These are phyloP conservation scores for Myotisia sp. DNA, from an alignment of 2,329 filamentous ascomycete species.

Conservation along the genomic window DNA sequence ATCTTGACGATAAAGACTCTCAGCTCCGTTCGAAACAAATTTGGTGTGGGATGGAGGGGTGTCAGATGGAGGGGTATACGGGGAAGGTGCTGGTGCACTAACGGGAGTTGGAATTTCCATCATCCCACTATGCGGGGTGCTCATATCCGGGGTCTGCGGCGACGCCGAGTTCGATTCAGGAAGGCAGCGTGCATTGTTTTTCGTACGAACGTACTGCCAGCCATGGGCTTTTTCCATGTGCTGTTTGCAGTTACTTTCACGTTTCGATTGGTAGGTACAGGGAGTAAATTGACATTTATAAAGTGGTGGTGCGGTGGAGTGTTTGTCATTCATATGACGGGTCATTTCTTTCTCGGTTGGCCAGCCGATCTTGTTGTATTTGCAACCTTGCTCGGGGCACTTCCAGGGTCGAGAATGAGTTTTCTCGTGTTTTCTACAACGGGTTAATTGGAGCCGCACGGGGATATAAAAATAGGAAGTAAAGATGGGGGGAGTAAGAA, in stretches of 20 bases:
- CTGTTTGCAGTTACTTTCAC: slow-evolving; percentile 93
- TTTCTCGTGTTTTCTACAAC: slow-evolving; percentile 73
- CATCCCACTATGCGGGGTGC: slow-evolving; percentile 46
- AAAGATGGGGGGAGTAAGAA: background rate
- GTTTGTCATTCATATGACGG: slow-evolving; percentile 91
- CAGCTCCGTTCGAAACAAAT: too few species aligned
- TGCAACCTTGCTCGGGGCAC: slow-evolving; percentile 68
- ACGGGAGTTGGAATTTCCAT: slow-evolving; percentile 40
- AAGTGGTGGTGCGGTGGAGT: slow-evolving; percentile 63
- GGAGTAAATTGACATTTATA: slow-evolving; percentile 70
- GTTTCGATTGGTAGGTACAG: slow-evolving; percentile 89
- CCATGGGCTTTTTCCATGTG: slow-evolving; percentile 96
- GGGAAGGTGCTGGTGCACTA: slow-evolving; percentile 19
- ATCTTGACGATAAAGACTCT: too few species aligned
- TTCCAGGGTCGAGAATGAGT: slow-evolving; percentile 96
- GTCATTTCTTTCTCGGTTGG: slow-evolving; percentile 97
- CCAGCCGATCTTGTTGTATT: slow-evolving; percentile 81
- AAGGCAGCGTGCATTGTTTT: slow-evolving; percentile 55
- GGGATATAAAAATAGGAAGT: background rate
- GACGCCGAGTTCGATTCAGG: slow-evolving; percentile 20
- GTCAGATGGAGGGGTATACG: slow-evolving; percentile 15
- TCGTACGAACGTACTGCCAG: slow-evolving; percentile 81
- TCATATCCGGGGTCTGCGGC: slow-evolving; percentile 47
- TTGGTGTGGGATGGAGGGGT: too few species aligned
- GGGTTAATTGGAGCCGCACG: slow-evolving; percentile 9